Base-by-base conservation (phyloP, 2,329 filamentous ascomycete genomes). In the Nemania serpens region DNA sequence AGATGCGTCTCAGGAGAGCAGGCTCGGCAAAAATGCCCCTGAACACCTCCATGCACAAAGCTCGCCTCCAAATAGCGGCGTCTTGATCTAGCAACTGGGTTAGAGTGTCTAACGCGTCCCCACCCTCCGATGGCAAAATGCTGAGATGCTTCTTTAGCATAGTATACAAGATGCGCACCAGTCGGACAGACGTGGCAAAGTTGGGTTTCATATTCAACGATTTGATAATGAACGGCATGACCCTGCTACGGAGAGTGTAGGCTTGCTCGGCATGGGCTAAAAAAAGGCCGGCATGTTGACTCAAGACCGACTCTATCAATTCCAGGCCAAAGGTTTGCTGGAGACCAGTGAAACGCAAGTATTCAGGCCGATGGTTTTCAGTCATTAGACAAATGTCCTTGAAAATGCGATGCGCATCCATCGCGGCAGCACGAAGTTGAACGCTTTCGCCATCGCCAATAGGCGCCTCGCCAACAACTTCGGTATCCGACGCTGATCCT, bases 61-160 rank as follows among this genome's bases (percentile, higher is more conserved):
- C 88, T 59, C 94, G 84, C 74, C 94, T 97, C 95, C 96, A 99
- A 4, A 88, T 71, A 0, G 87, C 82, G 2, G 89, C 87, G 65
- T 98, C 95, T 52, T 93, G 91, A 70, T 99, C 95, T 13, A 98
- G 82, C 64, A 96, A 84, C 65, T 96, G 90, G 2, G 91, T 96
- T 45, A 98, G 78, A 20, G 96, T 83, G 13, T 90, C 88, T 17
- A 98, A 79, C 0, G 91, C 90, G 70, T 94, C 90, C 52, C 93
- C 91, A 62, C 92, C 93, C 75, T 98, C 93, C 4, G 84, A 81
- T 2, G 88, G 83, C 51, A 98, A 79, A 41, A 92, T 86, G 41
- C 82, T 81, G 61, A 97, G 83, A 71, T 97, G 91, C 56, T 91
- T 84, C 58, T 90, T 88, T 5, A 98, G 80, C 47, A 97, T 78